These are phyloP conservation scores for Arctostaphylos glauca DNA, from an alignment of 148 eudicot species.

Conservation along the genomic window DNA sequence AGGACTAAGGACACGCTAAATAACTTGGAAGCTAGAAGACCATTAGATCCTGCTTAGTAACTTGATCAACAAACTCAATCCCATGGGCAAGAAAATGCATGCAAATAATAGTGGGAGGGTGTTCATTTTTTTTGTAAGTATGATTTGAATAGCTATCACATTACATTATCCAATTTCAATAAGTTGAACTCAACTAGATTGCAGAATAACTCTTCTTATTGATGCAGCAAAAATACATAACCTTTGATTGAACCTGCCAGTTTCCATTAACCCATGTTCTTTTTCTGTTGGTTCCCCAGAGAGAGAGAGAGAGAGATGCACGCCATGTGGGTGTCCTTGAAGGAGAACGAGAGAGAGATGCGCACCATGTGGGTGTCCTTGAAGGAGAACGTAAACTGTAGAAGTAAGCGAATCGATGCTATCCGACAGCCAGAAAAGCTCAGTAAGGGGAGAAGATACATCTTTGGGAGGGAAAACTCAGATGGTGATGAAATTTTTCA, in stretches of 20 bases:
- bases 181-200: too few relatives aligned
- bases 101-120: neutral
- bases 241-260: neutral
- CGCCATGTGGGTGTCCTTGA: slow-evolving; percentile 29
- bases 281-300: neutral
- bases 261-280: neutral
- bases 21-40: too few relatives aligned
- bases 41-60: too few relatives aligned
- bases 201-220: neutral
- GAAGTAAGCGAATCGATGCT: slow-evolving; percentile 14
- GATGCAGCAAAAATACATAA: neutral
- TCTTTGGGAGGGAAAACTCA: neutral
- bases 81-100: too few relatives aligned
- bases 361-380: slow-evolving; percentile 34
- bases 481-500: neutral
- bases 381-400: slow-evolving; percentile 30
- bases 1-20: neutral
- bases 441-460: neutral
- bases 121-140: neutral
- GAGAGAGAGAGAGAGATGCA: slow-evolving; percentile 25
- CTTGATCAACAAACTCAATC: too few relatives aligned
- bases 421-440: slow-evolving; percentile 12
- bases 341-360: slow-evolving; percentile 22
- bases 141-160: neutral
- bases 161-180: too few relatives aligned